Evolutionary conservation across 2,329 filamentous ascomycete species (phyloP).

Genomic region (Phyllosticta ampelicida): DNA sequence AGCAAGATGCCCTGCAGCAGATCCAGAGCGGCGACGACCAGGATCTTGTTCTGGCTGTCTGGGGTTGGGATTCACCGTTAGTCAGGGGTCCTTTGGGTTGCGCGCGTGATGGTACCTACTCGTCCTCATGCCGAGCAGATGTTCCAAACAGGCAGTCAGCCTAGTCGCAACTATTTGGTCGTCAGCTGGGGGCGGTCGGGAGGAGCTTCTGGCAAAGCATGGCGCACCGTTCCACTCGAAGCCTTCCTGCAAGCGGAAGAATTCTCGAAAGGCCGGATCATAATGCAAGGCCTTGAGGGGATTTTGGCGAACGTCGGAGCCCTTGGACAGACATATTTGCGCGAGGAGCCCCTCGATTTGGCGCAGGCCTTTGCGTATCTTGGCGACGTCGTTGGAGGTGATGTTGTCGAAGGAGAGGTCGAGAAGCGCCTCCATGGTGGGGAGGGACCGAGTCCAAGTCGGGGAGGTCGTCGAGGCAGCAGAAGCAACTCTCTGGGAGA

Average conservation of each 20-base stretch:
- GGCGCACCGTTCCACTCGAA: slow-evolving; percentile 83
- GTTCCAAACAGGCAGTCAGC: slow-evolving; percentile 74
- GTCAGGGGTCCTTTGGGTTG: slow-evolving; percentile 11
- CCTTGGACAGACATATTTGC: slow-evolving; percentile 72
- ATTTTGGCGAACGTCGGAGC: slow-evolving; percentile 22
- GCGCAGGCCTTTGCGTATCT: slow-evolving; percentile 85
- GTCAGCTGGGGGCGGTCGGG: neutral
- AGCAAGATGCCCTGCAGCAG: slow-evolving; percentile 80
- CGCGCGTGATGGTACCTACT: slow-evolving; percentile 25
- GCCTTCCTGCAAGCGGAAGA: slow-evolving; percentile 91
- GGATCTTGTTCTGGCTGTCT: slow-evolving; percentile 73
- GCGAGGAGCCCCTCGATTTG: slow-evolving; percentile 91
- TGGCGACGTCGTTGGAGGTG: slow-evolving; percentile 78
- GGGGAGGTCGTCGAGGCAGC: neutral
- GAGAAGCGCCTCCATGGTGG: slow-evolving; percentile 74
- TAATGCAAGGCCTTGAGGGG: slow-evolving; percentile 57
- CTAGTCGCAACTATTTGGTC: slow-evolving; percentile 57
- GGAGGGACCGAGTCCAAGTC: neutral
- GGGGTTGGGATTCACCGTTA: neutral
- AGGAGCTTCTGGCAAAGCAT: neutral
- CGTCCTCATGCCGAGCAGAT: slow-evolving; percentile 67
- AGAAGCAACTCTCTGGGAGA: neutral
- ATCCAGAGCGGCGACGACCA: slow-evolving; percentile 81
- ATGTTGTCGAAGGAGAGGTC: slow-evolving; percentile 94
- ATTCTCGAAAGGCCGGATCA: slow-evolving; percentile 87